Evolutionary conservation across 1,139 yeast genomes (phyloP), one percentile per base, ranked within the genome.

Genomic region (Candida neerlandica): DNA sequence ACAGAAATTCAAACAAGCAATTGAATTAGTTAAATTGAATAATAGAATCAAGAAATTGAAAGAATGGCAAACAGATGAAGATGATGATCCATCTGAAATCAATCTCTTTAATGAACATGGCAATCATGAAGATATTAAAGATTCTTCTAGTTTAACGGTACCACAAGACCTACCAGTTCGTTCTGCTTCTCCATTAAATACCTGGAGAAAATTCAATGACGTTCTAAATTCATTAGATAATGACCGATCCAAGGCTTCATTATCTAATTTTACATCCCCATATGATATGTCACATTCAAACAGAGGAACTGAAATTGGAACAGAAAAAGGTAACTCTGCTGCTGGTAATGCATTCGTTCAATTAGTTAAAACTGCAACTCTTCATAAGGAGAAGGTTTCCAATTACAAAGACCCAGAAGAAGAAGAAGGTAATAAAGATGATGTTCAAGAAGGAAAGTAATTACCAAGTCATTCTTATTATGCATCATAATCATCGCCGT

Each of bases 1-100:
- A 63, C 80, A 82, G 64, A 91, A 88, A 67, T 86, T 94, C 71
- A 82, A 85, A 63, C 90, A 88, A 61, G 98, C 96, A 34, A 86
- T 90, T 57, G 95, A 87, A 64, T 77, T 89, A 61, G 91, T 90
- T 48, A 82, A 82, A 58, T 78, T 90, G 66, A 81, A 85, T 60
- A 89, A 89, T 67, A 78, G 88, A 63, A 84, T 90, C 64, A 75
- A 80, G 60, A 83, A 85, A 52, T 78, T 90, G 64, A 84, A 85
- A 65, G 71, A 67, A 49, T 58, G 76, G 52, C 82, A 61, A 71
- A 69, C 78, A 44, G 82, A 75, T 2, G 82, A 75, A 47, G 85
- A 79, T 58, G 85, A 80, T 54, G 86, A 80, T 55, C 80, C 81
- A 19, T 59, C 59, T 47, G 85, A 79, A 57, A 75, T 75, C 48